Conservation (phyloP, 1,284 basidiomycete genomes). For the Anthracocystis setariae region DNA sequence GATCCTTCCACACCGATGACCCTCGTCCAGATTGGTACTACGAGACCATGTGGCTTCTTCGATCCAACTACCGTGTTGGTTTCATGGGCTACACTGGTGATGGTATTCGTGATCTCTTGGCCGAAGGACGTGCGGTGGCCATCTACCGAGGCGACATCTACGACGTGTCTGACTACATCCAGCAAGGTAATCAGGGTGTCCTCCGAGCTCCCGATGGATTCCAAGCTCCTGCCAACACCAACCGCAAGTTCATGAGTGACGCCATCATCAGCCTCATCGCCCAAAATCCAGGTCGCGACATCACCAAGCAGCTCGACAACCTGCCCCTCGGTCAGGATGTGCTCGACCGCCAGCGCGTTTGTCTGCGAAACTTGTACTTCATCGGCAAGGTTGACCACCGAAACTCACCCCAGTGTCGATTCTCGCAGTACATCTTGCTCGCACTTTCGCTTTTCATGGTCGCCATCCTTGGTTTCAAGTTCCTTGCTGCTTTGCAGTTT, state of each 20-base stretch:
- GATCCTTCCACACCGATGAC: constrained; percentile 77
- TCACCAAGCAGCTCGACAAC: constrained; percentile 80
- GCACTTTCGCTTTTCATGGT: constrained; percentile 93
- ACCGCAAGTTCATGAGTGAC: constrained; percentile 80
- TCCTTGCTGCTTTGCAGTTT: constrained; percentile 92
- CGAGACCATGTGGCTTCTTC: constrained; percentile 77
- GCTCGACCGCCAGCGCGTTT: constrained; percentile 82
- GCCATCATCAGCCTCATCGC: constrained; percentile 83
- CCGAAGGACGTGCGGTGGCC: constrained; percentile 76
- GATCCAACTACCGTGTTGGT: constrained; percentile 85
- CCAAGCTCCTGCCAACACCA: constrained; percentile 73
- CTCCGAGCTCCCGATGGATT: constrained; percentile 75
- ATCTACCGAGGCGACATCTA: constrained; percentile 87
- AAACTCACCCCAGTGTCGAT: constrained; percentile 87
- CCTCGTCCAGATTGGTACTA: constrained; percentile 97
- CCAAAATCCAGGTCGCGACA: constrained; percentile 81
- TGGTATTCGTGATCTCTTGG: constrained; percentile 77
- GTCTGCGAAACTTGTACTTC: constrained; percentile 90
- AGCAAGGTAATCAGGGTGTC: constrained; percentile 64
- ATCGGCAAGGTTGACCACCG: constrained; percentile 92
- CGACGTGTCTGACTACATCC: constrained; percentile 81
- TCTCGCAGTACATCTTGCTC: constrained; percentile 90
- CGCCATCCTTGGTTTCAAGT: constrained; percentile 96
- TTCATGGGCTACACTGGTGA: constrained; percentile 88
- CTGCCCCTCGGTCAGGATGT: constrained; percentile 76